Evolutionary conservation across 352 stramenopile species (phyloP), one percentile per base, ranked within the genome.

Genomic region (Phytopythium montanum): DNA sequence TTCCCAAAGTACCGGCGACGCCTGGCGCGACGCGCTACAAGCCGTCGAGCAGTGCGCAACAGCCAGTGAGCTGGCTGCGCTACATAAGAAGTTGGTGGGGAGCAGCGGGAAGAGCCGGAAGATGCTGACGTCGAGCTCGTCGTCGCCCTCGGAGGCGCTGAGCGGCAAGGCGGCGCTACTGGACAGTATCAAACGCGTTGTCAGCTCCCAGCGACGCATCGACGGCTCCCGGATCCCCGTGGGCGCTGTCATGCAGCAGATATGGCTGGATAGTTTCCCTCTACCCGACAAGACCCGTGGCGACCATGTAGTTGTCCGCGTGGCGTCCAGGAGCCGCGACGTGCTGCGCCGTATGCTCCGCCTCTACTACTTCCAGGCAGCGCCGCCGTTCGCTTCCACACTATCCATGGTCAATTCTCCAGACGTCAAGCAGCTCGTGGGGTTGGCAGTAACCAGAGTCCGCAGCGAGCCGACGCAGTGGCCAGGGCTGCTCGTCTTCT

Each of bases 401-500:
- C 62, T 67, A 0, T 56, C 61, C 34, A 59, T 69, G 46, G 51
- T 67, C 2, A 38, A 23, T 9, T 64, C 58, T 16, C 23, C 41
- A 4, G 41, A 34, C 31, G 44, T 64, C 12, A 50, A 46, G 12
- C 59, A 68, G 10, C 29, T 79, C 0, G 52, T 85, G 39, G 57
- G 42, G 7, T 19, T 70, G 49, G 74, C 72, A 10, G 42, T 58
- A 19, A 50, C 64, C 16, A 80, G 72, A 36, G n/a, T 79, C 23
- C 57, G 69, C 0, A 59, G 82, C 26, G 72, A 87, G 31, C 66
- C 76, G 23, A 82, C 68, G n/a, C 71, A 80, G 46, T 92, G 82
- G 85, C 85, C 85, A 6, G 85, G 85, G 0, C 54, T 94, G 33
- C 72, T 94, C 54, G 77, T 86, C 21, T 76, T 81, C 44, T 92